Evolutionary conservation across 257 asterid genomes (phyloP), one percentile per base, ranked within the genome.

Genomic region (Handroanthus guayacan): DNA sequence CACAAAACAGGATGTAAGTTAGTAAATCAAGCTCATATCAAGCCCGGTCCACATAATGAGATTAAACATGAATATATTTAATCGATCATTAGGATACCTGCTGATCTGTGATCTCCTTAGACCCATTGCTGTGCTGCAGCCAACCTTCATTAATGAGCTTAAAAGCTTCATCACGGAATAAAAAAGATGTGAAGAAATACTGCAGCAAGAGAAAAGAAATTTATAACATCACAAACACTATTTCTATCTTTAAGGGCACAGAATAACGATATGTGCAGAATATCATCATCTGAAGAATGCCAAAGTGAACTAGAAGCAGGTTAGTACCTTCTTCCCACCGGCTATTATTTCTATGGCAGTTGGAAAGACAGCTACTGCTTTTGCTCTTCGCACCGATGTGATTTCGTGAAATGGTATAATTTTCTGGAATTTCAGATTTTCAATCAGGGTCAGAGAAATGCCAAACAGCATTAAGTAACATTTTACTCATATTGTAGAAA

Each of bases 91-190:
- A 44, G 51, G 67, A 69, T 82, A 90, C 97, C 97, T 87, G 96
- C 79, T 80, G 87, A 79, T 92, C 90, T 48, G 72, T 67, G 72
- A 84, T 70, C 79, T 84, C 92, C 44, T 86, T 82, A 38, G 87
- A 67, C 66, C 60, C 90, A 74, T 75, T 71, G 58, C 83, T 74
- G 62, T 87, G 89, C 80, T 82, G 86, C 65, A 84, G 77, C 97
- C 97, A 89, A 83, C 98, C 97, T 74, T 95, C 98, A 87, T 79
- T 78, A 78, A 95, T 89, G 76, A 95, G 95, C 90, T 88, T 93
- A 85, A 84, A 95, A 71, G 99, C 99, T 82, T 95, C 99, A 60
- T 95, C 99, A n/a, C 99, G 99, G 85, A 90, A 95, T 74, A 95
- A 83, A 79, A 95, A 93, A 4, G 98, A 95, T 72, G 99, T 93